Base-by-base conservation (phyloP, 1,284 basidiomycete genomes). In the Mrakiaceae sp. region DNA sequence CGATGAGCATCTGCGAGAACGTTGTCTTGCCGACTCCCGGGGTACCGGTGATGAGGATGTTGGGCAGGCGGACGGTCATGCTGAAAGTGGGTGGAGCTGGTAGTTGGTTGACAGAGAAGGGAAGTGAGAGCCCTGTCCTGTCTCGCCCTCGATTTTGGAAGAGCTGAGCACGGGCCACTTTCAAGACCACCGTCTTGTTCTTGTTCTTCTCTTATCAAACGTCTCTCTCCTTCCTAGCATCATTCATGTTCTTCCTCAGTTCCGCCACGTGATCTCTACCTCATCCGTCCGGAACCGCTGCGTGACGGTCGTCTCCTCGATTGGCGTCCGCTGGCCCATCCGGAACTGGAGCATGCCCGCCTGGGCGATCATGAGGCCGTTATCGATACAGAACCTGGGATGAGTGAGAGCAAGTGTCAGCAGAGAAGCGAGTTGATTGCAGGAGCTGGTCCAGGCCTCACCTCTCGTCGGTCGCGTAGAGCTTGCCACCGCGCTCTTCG, bases 321-420 rank as follows among this genome's bases (percentile, higher is more conserved):
- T 72, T 3, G 87, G 82, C 1, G 91, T 96, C 57, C 77, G 77
- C 69, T 85, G 81, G n/a, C 95, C 95, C 92, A 96, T 98, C 5
- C 96, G 82, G 75, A 85, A 91, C 66, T 87, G 86, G 50, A 99
- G 80, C 58, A 99, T 79, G 42, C 95, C 95, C 2, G 96, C 96
- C 75, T 99, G 96, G 0, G 96, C 96, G 65, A 99, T 98, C 96
- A 99, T 99, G 72, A 98, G 95, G 3, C 96, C 96, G 72, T 99
- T 99, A 77, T 99, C 96, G 68, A 99, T 98, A 76, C 95, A 98
- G 77, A 96, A 98, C 64, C 93, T 95, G 70, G 5, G 43, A 48
- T 7, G 47, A 64, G 50, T 42, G 11, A 66, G 44, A 27, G 14
- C 5, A n/a, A 58, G 48, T 53, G n/a, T 12, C 46, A 12, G 47